These are phyloP conservation scores for Beauveria varroae DNA, from an alignment of 2,329 filamentous ascomycete genomes.

Conservation along the genomic window DNA sequence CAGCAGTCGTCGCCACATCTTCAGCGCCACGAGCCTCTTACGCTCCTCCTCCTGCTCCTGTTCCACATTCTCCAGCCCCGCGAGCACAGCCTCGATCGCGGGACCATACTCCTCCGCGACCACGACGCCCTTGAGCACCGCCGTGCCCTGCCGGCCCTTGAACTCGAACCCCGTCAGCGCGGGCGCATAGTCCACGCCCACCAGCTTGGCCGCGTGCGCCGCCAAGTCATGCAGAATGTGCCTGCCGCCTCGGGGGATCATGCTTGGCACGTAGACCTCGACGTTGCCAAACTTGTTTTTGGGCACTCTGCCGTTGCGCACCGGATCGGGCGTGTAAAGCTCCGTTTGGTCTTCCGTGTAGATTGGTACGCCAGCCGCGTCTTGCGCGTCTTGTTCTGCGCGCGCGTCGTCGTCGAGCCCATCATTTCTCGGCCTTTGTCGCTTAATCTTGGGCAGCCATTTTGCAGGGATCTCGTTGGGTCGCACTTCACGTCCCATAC, in stretches of 20 bases:
- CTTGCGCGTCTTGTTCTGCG: conserved; percentile 21
- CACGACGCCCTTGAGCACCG: conserved; percentile 70
- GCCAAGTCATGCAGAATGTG: conserved; percentile 60
- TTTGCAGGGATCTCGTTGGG: conserved; percentile 76
- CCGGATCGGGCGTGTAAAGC: conserved; percentile 66
- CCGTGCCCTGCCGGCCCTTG: conserved; percentile 76
- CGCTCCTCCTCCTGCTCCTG: conserved; percentile 59
- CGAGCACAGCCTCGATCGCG: conserved; percentile 62
- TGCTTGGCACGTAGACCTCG: conserved; percentile 84
- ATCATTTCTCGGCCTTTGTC: conserved; percentile 16
- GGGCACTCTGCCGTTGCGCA: conserved; percentile 68
- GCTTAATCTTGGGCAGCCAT: conserved; percentile 48
- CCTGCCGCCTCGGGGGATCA: conserved; percentile 76
- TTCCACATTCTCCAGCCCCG: conserved; percentile 58
- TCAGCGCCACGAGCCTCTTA: conserved; percentile 63
- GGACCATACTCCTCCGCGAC: conserved; percentile 65
- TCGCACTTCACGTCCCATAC: conserved; percentile 73
- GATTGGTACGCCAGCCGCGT: conserved; percentile 42
- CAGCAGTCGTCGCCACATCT: conserved; percentile 61
- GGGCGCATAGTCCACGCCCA: conserved; percentile 80
- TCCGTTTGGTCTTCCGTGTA: conserved; percentile 61
- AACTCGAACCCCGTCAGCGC: conserved; percentile 89
- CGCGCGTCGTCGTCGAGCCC: conserved; percentile 21
- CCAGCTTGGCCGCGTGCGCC: conserved; percentile 61
- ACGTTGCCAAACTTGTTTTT: conserved; percentile 93